phyloP scores from a whole-genome alignment of 139 green algal genomes.

The Tetraselmis chui region DNA sequence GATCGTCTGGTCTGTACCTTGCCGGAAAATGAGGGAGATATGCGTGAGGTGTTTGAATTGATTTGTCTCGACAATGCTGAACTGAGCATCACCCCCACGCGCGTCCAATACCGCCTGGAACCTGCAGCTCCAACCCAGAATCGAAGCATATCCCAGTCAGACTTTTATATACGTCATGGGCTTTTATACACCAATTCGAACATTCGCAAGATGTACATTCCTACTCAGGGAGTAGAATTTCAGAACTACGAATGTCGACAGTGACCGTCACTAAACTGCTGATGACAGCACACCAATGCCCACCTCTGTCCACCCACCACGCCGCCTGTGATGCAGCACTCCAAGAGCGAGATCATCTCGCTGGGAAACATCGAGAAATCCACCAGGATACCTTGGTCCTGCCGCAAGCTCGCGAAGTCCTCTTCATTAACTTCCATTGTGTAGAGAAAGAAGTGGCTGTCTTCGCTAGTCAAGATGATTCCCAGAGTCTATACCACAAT shows the following conservation, averaged over 20 bases:
- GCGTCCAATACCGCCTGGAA: constrained; percentile 51
- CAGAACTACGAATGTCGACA: background rate
- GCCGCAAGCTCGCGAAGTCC: constrained; percentile 75
- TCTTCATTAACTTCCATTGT: constrained; percentile 84
- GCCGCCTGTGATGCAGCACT: constrained; percentile 55
- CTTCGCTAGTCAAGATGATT: constrained; percentile 68
- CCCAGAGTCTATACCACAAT: constrained; percentile 44
- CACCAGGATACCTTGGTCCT: constrained; percentile 86
- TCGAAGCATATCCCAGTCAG: no score
- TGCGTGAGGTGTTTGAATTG: constrained; percentile 91
- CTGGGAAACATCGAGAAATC: constrained; percentile 81
- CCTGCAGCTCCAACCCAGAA: constrained; percentile 20
- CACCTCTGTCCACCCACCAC: constrained; percentile 50
- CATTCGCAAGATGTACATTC: background rate
- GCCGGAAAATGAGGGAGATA: constrained; percentile 74
- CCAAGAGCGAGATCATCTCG: constrained; percentile 81
- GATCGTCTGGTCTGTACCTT: constrained; percentile 68
- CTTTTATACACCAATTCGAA: background rate
- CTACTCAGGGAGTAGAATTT: background rate
- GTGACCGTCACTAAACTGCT: background rate
- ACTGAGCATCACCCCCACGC: constrained; percentile 37
- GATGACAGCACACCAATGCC: background rate
- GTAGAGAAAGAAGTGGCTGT: constrained; percentile 69
- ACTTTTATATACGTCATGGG: background rate
- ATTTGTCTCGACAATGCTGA: constrained; percentile 88